A percentile compares a stretch with the other conserved stretches of the same genome.
Evolutionary conservation across 2,329 filamentous ascomycete species (phyloP).

Genomic region (Curvularia verruculosa): DNA sequence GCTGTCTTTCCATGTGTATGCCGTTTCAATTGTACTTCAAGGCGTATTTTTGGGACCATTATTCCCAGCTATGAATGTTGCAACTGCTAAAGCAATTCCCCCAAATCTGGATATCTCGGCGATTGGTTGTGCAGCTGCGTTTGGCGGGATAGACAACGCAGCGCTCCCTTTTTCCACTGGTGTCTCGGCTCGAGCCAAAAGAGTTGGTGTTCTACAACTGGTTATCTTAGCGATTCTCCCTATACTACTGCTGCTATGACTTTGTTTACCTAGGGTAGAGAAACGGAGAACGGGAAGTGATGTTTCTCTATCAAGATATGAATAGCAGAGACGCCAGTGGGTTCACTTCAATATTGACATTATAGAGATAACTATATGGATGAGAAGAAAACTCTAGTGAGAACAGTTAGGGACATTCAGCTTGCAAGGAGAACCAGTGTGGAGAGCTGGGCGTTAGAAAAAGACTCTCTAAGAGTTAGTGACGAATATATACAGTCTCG

Average conservation of each 20-base stretch:
- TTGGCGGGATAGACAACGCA: slow-evolving; percentile 76
- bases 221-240: slow-evolving; percentile 62
- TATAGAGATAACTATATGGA: too few species aligned
- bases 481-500: too few species aligned
- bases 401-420: too few species aligned
- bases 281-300: slow-evolving; percentile 46
- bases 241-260: slow-evolving; percentile 59
- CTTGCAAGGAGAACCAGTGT: too few species aligned
- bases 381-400: too few species aligned
- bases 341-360: neutral
- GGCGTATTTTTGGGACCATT: slow-evolving; percentile 82
- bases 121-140: slow-evolving; percentile 79
- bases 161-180: slow-evolving; percentile 69
- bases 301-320: neutral
- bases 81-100: slow-evolving; percentile 75
- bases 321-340: neutral
- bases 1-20: slow-evolving; percentile 74
- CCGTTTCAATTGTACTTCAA: slow-evolving; percentile 71
- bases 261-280: slow-evolving; percentile 54
- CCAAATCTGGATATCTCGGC: slow-evolving; percentile 74
- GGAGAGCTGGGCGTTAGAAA: too few species aligned
- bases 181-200: slow-evolving; percentile 67
- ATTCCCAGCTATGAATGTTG: slow-evolving; percentile 76
- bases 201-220: slow-evolving; percentile 65
- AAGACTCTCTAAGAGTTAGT: too few species aligned